Evolutionary conservation across 176 grass and related monocot genomes (phyloP).

Genomic region (Musa itinerans): DNA sequence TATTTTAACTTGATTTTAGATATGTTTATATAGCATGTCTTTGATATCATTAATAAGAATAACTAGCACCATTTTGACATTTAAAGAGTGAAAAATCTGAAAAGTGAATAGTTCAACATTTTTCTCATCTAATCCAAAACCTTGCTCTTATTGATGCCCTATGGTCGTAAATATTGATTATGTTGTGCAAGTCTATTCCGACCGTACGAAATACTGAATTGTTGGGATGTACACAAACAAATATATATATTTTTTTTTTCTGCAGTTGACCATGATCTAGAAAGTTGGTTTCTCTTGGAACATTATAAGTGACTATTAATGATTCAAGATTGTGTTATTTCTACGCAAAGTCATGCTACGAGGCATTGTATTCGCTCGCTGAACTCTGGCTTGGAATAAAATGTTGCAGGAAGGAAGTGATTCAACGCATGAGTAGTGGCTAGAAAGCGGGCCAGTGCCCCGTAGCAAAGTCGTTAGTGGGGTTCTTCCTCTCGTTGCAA

Average conservation of each 20-base stretch:
- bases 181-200: no score
- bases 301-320: no score
- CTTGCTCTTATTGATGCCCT: neutral
- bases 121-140: neutral
- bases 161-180: no score
- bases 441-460: slow-evolving; percentile 72
- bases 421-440: slow-evolving; percentile 62
- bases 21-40: neutral
- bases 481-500: slow-evolving; percentile 58
- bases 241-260: no score
- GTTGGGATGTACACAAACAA: neutral
- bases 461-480: slow-evolving; percentile 55
- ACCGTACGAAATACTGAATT: no score
- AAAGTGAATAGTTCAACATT: neutral
- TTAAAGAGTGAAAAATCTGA: no score
- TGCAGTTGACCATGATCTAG: neutral
- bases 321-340: no score
- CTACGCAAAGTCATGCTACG: no score
- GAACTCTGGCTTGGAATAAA: slow-evolving; percentile 14
- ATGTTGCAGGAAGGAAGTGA: slow-evolving; percentile 43
- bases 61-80: neutral
- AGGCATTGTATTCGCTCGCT: neutral
- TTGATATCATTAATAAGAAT: neutral
- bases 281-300: no score
- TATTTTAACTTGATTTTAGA: neutral